Percentiles rank a stretch among this genome's conserved stretches.
phyloP scores from a whole-genome alignment of 2,329 filamentous ascomycete genomes.

The Decorospora gaudefroyi region DNA sequence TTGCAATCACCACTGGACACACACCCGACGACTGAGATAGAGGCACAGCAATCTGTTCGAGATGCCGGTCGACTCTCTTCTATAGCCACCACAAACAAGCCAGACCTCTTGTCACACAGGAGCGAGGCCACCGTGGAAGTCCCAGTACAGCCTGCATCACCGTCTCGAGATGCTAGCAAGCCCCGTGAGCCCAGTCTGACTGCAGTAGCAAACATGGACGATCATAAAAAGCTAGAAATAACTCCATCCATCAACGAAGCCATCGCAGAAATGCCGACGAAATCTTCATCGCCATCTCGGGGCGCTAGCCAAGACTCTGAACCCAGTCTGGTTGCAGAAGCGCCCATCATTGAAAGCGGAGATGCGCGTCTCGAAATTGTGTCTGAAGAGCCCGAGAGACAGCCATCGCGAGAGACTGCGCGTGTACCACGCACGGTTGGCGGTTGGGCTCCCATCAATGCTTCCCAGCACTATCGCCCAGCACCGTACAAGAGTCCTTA shows the following conservation, averaged over 20 bases:
- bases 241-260: no score
- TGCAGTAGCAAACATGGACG: background rate
- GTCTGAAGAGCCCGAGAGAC: background rate
- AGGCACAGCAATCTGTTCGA: background rate
- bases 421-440: slow-evolving; percentile 3
- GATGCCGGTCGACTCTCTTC: background rate
- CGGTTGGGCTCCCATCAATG: slow-evolving; percentile 29
- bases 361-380: background rate
- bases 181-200: background rate
- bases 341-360: background rate
- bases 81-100: background rate
- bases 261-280: no score
- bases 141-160: background rate
- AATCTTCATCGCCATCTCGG: no score
- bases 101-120: background rate
- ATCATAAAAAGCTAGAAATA: no score
- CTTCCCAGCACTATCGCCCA: background rate
- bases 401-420: background rate
- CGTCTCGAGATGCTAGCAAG: background rate
- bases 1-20: background rate
- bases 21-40: background rate
- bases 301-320: background rate
- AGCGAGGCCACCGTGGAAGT: background rate
- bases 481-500: slow-evolving; percentile 29
- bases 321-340: background rate